These are phyloP conservation scores for Calonectria leucothoes DNA, from an alignment of 2,329 filamentous ascomycete species.

Conservation along the genomic window DNA sequence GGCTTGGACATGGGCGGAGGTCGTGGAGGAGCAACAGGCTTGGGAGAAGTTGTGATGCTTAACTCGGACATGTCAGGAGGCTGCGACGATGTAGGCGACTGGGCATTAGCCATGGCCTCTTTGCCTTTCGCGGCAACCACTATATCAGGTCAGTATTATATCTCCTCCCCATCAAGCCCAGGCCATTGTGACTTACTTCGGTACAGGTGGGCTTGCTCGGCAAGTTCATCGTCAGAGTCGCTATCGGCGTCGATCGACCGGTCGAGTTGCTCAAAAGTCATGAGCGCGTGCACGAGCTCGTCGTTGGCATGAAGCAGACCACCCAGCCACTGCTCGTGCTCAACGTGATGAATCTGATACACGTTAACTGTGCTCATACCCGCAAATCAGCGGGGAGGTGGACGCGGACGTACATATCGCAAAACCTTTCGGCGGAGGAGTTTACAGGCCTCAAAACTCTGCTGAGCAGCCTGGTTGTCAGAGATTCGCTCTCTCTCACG, in stretches of 20 bases:
- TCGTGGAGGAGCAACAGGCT: slow-evolving; percentile 58
- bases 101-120: slow-evolving; percentile 53
- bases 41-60: slow-evolving; percentile 53
- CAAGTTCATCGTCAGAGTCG: slow-evolving; percentile 75
- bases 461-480: slow-evolving; percentile 79
- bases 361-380: slow-evolving; percentile 9
- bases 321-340: slow-evolving; percentile 92
- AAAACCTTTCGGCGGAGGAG: slow-evolving; percentile 84
- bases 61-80: slow-evolving; percentile 59
- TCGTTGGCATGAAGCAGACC: slow-evolving; percentile 94
- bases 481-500: slow-evolving; percentile 89
- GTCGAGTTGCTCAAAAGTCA: slow-evolving; percentile 95
- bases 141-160: slow-evolving; percentile 40
- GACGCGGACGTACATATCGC: slow-evolving; percentile 72
- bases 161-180: slow-evolving; percentile 22
- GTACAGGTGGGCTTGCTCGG: slow-evolving; percentile 75
- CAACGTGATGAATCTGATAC: slow-evolving; percentile 83
- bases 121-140: slow-evolving; percentile 66
- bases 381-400: background rate
- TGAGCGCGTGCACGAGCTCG: slow-evolving; percentile 91
- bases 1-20: slow-evolving; percentile 43
- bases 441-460: slow-evolving; percentile 89
- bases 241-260: slow-evolving; percentile 82
- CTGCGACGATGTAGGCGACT: slow-evolving; percentile 54
- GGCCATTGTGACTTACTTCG: slow-evolving; percentile 58